Base-by-base conservation (phyloP, 139 green algal species). In the Chara braunii region DNA sequence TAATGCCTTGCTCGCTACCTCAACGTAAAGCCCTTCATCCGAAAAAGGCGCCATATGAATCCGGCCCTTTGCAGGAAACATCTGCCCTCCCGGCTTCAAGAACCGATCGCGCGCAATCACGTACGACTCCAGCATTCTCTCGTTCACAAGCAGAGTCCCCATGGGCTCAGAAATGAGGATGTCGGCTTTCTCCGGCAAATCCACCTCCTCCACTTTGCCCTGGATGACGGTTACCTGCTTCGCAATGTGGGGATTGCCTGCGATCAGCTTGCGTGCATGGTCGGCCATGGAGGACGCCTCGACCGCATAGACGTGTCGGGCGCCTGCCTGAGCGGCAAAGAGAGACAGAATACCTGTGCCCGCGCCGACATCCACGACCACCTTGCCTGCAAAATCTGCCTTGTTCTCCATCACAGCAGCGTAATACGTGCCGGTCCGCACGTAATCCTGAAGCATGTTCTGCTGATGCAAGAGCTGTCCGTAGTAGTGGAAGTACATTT, bases 91-190 rank as follows among this genome's bases (percentile, higher is more conserved):
- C 0, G 86, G 86, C 69, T 93, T 94, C 6, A 97, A 73, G 73
- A 93, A 92, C 22, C 74, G 68, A 71, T 97, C 86, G 0, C 91
- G 75, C 0, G 92, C 91, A 34, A 85, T 89, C 0, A 98, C 36
- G 73, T 95, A 96, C 0, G 74, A 87, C 74, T 98, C 91, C 30
- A 98, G 70, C 91, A 98, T 97, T 43, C 90, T 82, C 71, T 98
- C 91, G 59, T 96, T 96, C 14, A 97, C 82, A 53, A 98, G 80
- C 66, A 97, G 75, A 11, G 92, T 97, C 44, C 67, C 91, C 88
- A 95, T 94, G 1, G 83, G 84, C 67, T 94, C 85, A 2, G 68
- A 80, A 2, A 95, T 80, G 26, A 95, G 75, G 14, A 93, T 74
- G 57, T 95, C 84, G 7, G 90, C 90, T 37, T 83, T 75, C 29